These are phyloP conservation scores for Fusarium anthophilum DNA, from an alignment of 2,329 filamentous ascomycete species.

Conservation along the genomic window DNA sequence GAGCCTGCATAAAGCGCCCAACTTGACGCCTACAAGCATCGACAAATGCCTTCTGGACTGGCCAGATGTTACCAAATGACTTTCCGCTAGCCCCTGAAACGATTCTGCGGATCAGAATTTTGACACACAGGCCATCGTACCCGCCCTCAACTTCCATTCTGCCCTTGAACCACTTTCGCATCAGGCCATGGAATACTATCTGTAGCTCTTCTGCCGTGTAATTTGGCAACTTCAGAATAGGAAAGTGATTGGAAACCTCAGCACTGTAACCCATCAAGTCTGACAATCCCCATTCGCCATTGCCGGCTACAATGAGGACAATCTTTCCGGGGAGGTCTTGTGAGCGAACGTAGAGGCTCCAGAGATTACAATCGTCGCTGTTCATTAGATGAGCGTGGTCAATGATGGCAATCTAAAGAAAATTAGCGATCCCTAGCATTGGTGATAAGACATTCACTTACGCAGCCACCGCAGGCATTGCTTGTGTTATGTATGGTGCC, in stretches of 20 bases:
- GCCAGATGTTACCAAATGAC: slow-evolving; percentile 77
- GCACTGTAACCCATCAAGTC: slow-evolving; percentile 69
- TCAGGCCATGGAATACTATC: slow-evolving; percentile 63
- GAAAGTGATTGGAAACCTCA: slow-evolving; percentile 46
- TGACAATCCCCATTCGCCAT: slow-evolving; percentile 59
- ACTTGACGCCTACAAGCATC: slow-evolving; percentile 67
- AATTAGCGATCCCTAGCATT: slow-evolving; percentile 9
- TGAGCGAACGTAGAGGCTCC: slow-evolving; percentile 41
- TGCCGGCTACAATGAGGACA: slow-evolving; percentile 43
- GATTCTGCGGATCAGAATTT: slow-evolving; percentile 69
- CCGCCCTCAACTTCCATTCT: slow-evolving; percentile 70
- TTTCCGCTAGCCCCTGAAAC: slow-evolving; percentile 67
- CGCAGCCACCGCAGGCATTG: slow-evolving; percentile 66
- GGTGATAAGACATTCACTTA: slow-evolving; percentile 28
- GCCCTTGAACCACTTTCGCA: slow-evolving; percentile 63
- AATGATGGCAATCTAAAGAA: slow-evolving; percentile 40
- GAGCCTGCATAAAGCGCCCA: slow-evolving; percentile 57
- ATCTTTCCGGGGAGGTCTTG: slow-evolving; percentile 43
- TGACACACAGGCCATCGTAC: slow-evolving; percentile 65
- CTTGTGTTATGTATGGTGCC: slow-evolving; percentile 53
- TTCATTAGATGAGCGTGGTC: slow-evolving; percentile 45
- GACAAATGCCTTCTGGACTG: slow-evolving; percentile 65
- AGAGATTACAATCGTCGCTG: slow-evolving; percentile 42
- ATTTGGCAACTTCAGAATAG: slow-evolving; percentile 68
- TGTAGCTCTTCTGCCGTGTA: slow-evolving; percentile 72